Evolutionary conservation across 2,329 filamentous ascomycete genomes (phyloP), one percentile per base, ranked within the genome.

Genomic region (Cytospora piceicola): DNA sequence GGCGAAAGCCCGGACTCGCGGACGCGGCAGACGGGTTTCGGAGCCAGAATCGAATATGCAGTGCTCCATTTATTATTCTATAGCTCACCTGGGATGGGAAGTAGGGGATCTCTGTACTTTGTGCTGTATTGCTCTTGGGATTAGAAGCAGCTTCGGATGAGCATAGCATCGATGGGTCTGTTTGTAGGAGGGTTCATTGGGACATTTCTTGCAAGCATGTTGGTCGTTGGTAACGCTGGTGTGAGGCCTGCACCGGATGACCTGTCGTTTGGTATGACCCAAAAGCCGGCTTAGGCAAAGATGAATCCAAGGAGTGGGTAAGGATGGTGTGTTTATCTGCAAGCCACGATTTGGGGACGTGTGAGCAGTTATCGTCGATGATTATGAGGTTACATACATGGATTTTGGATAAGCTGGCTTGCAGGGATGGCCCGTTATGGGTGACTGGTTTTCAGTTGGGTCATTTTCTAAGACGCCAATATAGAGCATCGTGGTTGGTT

Each of bases 321-420:
- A 29, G 53, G 60, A 9, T 57, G 60, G 39, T 51, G 15, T 57
- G 60, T 29, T 51, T 29, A 63, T 36, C 42, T 62, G 52, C 27
- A 30, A 42, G 39, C 39, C 39, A 42, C 17, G 8, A 42, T 42
- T n/a, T 42, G 17, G 32, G 59, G 59, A 30, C 20, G 8, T 22
- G 46, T 24, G 20, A 36, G n/a, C 51, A 29, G 15, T 14, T 22
- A 24, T 20, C 36, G 52, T 29, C 11, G 32, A 63, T 15, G 15
- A 22, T 5, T 15, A 29, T 14, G 27, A 54, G 22, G 8, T 3
- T 20, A 17, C 52, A 29, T 20, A 17, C 52, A 36, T n/a, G n/a
- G 46, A 17, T 14, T 42, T 46, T 34, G 30, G 51, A 39, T 61
- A 20, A 46, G 51, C 24, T 22, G 30, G 20, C 12, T 32, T 29